Evolutionary conservation across 139 green algal genomes (phyloP).

Genomic region (Chlamydomonas incerta): DNA sequence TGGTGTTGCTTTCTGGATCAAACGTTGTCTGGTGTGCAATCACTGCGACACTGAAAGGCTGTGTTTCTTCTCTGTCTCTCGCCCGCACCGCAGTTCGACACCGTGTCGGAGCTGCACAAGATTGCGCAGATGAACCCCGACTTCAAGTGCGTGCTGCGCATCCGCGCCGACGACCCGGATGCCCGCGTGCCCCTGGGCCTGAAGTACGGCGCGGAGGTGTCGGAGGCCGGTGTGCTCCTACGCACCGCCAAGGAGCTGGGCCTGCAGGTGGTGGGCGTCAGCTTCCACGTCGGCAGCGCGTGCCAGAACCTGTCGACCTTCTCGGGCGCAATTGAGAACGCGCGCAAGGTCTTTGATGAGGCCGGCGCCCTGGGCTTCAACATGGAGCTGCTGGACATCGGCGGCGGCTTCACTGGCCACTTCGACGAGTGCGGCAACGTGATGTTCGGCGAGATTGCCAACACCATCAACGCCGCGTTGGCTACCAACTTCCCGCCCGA

Average conservation of each 20-base stretch:
- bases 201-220: constrained; percentile 88
- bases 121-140: constrained; percentile 76
- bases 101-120: constrained; percentile 92
- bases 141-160: constrained; percentile 87
- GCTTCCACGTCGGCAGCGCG: constrained; percentile 96
- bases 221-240: constrained; percentile 73
- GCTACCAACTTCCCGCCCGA: constrained; percentile 87
- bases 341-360: constrained; percentile 83
- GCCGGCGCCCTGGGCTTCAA: constrained; percentile 78
- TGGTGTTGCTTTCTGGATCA: too few relatives aligned
- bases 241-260: constrained; percentile 63
- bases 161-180: constrained; percentile 86
- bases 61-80: too few relatives aligned
- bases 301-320: constrained; percentile 87
- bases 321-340: constrained; percentile 74
- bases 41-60: too few relatives aligned
- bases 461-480: constrained; percentile 88
- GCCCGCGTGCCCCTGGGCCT: constrained; percentile 81
- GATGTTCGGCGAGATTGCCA: constrained; percentile 77
- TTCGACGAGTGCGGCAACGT: constrained; percentile 72
- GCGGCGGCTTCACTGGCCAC: constrained; percentile 92
- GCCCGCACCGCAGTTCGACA: constrained; percentile 83
- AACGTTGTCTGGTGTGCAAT: too few relatives aligned
- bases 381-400: constrained; percentile 96
- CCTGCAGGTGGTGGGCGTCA: constrained; percentile 88